These are phyloP conservation scores for Limonomyces culmigenus DNA, from an alignment of 1,284 basidiomycete genomes.

Conservation along the genomic window DNA sequence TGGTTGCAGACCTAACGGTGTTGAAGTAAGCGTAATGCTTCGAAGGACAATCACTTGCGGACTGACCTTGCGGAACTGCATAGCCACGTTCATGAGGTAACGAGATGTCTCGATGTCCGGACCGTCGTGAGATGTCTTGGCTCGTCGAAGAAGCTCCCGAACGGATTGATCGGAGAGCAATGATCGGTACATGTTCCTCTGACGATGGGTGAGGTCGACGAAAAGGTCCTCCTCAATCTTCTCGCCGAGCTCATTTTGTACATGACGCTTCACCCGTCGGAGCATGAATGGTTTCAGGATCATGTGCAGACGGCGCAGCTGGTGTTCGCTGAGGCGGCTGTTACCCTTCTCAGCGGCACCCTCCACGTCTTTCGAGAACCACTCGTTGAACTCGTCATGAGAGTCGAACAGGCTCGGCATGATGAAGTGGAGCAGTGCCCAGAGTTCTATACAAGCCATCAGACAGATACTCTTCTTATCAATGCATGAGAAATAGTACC, in stretches of 20 bases:
- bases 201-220: conserved; percentile 88
- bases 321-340: conserved; percentile 87
- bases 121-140: conserved; percentile 58
- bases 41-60: conserved; percentile 1
- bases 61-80: conserved; percentile 95
- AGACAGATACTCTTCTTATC: conserved; percentile 1
- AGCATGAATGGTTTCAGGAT: conserved; percentile 99
- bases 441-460: conserved; percentile 56
- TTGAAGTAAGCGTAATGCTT: conserved; percentile 4
- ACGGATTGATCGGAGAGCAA: conserved; percentile 90
- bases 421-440: conserved; percentile 98
- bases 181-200: conserved; percentile 84
- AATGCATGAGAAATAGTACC: conserved; percentile 28
- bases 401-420: conserved; percentile 99
- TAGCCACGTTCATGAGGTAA: conserved; percentile 97
- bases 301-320: conserved; percentile 93
- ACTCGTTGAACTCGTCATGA: conserved; percentile 98
- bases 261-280: conserved; percentile 92
- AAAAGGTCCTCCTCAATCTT: conserved; percentile 98
- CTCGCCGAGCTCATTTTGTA: conserved; percentile 99
- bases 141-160: conserved; percentile 86
- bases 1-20: conserved; percentile 94
- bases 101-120: conserved; percentile 85
- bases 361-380: conserved; percentile 99
- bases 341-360: conserved; percentile 75